Evolutionary conservation across 108 stramenopile genomes (phyloP), one percentile per base, ranked within the genome.

Genomic region (Thalassiosira profunda): DNA sequence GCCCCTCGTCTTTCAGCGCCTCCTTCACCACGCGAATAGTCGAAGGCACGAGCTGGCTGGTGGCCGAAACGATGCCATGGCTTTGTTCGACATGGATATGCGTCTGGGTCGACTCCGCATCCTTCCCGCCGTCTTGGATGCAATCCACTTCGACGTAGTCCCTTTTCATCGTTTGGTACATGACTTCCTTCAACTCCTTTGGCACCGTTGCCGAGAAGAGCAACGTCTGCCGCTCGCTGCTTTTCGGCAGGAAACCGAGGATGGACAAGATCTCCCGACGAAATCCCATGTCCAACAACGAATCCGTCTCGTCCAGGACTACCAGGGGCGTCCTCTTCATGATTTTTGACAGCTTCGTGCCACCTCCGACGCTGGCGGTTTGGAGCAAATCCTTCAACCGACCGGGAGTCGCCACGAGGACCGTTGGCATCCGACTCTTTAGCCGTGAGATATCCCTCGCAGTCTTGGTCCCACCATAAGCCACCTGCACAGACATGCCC

Each of bases 241-340:
- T 88, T 46, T 67, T 46, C 25, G 90, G 90, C 14, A 96, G 17
- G 56, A 58, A 77, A 28, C 67, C 44, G 12, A 93, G 48, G 26
- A 94, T 93, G 25, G 79, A 56, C 49, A 80, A 65, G 56, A 92
- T 90, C 28, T 89, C 91, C 29, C 67, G 76, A 31, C 84, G 79
- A 74, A 96, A 94, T 29, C 95, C 95, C 89, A 92, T 90, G 41
- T 94, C 95, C 9, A 96, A 62, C 25, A 96, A 83, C 63, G 78
- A 86, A 72, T 96, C 95, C 2, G 88, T 70, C 65, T 96, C 95
- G 75, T 96, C 95, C 29, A 95, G 68, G 51, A 96, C 67, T 23
- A 94, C 55, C 49, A 72, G 56, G 35, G 74, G 41, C 25, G 82
- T 55, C 52, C 28, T 67, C 41, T 58, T 36, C 40, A 79, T 68